Evolutionary conservation across 108 stramenopile species (phyloP), one percentile per base, ranked within the genome.

Genomic region (Cyclostephanos invisitatus): DNA sequence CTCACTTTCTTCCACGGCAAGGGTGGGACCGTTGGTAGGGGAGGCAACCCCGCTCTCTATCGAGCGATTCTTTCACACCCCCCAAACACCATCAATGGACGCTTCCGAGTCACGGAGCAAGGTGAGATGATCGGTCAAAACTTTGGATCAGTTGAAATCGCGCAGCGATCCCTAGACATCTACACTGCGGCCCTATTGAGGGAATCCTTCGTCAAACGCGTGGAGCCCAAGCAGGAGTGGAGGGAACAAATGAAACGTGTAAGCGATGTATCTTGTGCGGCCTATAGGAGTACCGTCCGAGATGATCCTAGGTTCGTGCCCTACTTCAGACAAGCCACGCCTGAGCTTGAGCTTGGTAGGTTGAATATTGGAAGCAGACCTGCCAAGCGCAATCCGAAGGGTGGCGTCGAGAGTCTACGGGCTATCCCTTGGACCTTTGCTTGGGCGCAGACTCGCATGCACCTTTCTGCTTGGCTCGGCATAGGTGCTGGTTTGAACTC

Each of bases 41-140:
- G 98, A 29, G 98, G 98, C 28, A 97, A 97, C 70, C 98, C 98
- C 15, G 89, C 90, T 53, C 73, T 90, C 14, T 96, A 89, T 80
- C 60, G 87, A 18, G 98, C 96, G 27, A 82, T 98, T 54, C 82
- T 96, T 42, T 87, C 96, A 0, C 97, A 97, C 77, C 96, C 98
- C 18, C 96, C 97, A 10, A 84, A 92, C 60, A 98, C 98, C 8
- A 93, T 98, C 59, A 92, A 98, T 70, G 98, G 98, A n/a, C 85
- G 93, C 28, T 98, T 98, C 94, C 93, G 98, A 21, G 96, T 98
- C 27, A 98, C 98, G 9, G 98, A 98, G 73, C 98, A 98, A 83
- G 98, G 98, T 35, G 98, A 98, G 83, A 98, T 98, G 98, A 97
- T 98, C 66, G 89, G 89, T 22, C 96, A 98, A 73, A 98, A 98